Conservation (phyloP, 306 rosid genomes). For the Parietaria judaica region DNA sequence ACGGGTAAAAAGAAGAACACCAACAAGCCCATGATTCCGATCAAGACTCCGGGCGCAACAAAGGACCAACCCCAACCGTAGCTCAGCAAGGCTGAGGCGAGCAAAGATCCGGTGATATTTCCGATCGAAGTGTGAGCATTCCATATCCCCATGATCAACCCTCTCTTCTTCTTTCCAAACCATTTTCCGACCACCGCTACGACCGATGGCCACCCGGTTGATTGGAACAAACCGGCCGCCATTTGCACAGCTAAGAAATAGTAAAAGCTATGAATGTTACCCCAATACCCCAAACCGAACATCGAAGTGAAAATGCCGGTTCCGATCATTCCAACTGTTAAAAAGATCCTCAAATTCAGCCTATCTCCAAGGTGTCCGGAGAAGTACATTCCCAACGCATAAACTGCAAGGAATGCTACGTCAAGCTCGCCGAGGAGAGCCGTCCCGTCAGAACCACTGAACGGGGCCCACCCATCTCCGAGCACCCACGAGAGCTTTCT, state of each 20-base stretch:
- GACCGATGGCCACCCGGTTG: constrained; percentile 97
- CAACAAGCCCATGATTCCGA: constrained; percentile 47
- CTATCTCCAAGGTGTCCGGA: constrained; percentile 95
- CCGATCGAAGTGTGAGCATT: constrained; percentile 97
- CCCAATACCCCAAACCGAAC: constrained; percentile 88
- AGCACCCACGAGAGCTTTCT: constrained; percentile 26
- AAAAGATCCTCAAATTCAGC: constrained; percentile 63
- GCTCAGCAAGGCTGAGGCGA: constrained; percentile 74
- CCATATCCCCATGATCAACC: constrained; percentile 97
- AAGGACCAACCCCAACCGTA: constrained; percentile 99
- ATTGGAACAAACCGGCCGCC: constrained; percentile 92
- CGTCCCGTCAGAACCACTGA: constrained; percentile 71
- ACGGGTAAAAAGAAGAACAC: constrained; percentile 65
- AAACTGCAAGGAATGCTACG: constrained; percentile 77
- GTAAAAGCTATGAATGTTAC: constrained; percentile 57
- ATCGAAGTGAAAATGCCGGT: constrained; percentile 77
- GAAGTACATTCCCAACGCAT: constrained; percentile 90
- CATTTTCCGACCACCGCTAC: constrained; percentile 93
- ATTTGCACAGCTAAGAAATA: constrained; percentile 64
- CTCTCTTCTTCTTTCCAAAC: constrained; percentile 97
- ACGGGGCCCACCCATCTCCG: constrained; percentile 90
- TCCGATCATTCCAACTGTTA: constrained; percentile 89
- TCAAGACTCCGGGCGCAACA: constrained; percentile 67
- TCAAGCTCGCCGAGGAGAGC: constrained; percentile 79
- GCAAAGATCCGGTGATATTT: constrained; percentile 80